phyloP scores from a whole-genome alignment of 805 yeast species.

The Saccharomyces jurei region DNA sequence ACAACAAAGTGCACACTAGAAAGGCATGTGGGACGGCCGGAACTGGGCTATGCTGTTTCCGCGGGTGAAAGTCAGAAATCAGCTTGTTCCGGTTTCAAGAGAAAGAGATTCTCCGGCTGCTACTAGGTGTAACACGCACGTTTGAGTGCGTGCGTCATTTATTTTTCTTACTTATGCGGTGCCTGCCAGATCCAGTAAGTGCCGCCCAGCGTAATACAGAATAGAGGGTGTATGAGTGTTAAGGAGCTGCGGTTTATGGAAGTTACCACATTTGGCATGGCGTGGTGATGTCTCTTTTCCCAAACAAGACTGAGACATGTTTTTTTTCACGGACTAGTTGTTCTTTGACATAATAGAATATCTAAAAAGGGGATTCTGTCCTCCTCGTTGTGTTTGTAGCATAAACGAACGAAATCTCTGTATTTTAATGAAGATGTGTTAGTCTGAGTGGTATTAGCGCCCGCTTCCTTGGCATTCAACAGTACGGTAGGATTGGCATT shows the following conservation, averaged over 20 bases:
- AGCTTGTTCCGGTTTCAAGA: background rate
- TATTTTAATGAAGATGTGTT: background rate
- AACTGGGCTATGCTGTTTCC: background rate
- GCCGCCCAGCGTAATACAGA: background rate
- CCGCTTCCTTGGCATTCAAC: background rate
- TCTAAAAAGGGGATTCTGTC: background rate
- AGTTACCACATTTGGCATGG: background rate
- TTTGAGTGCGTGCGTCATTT: background rate
- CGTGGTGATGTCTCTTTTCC: background rate
- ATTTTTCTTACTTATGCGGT: background rate
- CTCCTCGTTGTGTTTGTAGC: background rate
- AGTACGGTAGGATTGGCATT: background rate
- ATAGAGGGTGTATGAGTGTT: background rate
- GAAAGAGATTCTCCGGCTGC: background rate
- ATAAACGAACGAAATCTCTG: background rate
- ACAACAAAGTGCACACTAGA: background rate
- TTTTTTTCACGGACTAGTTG: background rate
- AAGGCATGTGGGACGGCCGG: background rate
- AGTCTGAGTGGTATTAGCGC: background rate
- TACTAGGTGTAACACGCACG: background rate
- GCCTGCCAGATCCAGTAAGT: background rate
- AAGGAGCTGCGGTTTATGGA: background rate
- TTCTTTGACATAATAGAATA: background rate
- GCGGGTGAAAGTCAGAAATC: background rate
- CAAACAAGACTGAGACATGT: background rate